Conservation (phyloP, 495 filamentous ascomycete genomes). For the Cairneyella variabilis region DNA sequence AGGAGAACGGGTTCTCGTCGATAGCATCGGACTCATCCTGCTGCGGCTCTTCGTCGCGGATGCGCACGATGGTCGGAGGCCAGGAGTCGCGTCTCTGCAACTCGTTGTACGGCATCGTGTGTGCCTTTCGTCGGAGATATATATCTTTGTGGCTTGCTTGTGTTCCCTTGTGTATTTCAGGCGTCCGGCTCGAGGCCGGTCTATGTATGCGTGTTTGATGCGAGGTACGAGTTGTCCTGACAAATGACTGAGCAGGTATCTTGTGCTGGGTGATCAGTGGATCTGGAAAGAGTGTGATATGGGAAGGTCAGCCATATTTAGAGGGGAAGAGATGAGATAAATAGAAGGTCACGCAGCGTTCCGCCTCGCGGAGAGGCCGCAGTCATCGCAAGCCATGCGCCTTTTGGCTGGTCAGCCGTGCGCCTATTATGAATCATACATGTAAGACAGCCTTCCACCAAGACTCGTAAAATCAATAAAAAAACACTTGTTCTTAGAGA, state of each 20-base stretch:
- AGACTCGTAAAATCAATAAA: background rate
- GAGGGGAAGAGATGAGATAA: slow-evolving; percentile 10
- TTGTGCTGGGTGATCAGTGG: slow-evolving; percentile 1
- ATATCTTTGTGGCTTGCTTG: background rate
- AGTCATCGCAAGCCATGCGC: slow-evolving; percentile 11
- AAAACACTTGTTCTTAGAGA: too few species aligned
- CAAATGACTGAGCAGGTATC: slow-evolving; percentile 3
- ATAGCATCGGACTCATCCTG: slow-evolving; percentile 13
- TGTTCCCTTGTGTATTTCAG: background rate
- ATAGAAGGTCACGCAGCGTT: slow-evolving; percentile 24
- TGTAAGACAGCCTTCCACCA: slow-evolving; percentile 9
- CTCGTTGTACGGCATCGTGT: slow-evolving; percentile 26
- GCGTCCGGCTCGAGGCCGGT: slow-evolving; percentile 25
- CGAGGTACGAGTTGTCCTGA: background rate
- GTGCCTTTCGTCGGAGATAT: background rate
- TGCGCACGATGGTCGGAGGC: slow-evolving; percentile 24
- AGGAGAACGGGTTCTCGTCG: slow-evolving; percentile 26
- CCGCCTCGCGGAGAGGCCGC: slow-evolving; percentile 14
- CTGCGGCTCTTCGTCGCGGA: slow-evolving; percentile 9
- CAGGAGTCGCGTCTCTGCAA: slow-evolving; percentile 24
- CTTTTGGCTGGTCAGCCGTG: slow-evolving; percentile 3
- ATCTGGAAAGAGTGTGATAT: slow-evolving; percentile 4
- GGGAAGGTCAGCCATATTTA: background rate
- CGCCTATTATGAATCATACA: slow-evolving; percentile 17
- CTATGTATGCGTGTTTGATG: slow-evolving; percentile 10